Base-by-base conservation (phyloP, 2,329 filamentous ascomycete species). In the Thielaviopsis populi region DNA sequence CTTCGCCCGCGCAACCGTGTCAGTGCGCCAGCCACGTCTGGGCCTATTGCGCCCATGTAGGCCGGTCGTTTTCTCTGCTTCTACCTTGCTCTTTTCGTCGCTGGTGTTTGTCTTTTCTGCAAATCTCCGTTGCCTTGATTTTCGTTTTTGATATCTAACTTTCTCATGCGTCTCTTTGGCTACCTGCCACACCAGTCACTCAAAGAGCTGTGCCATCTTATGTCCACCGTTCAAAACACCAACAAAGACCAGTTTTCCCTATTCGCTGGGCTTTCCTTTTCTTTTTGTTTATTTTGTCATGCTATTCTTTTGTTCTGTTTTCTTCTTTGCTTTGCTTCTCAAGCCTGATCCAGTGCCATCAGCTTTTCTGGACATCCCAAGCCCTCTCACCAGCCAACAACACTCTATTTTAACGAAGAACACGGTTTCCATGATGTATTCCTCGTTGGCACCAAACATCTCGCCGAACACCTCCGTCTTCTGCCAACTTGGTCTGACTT, bases 1-100 rank as follows among this genome's bases (percentile, higher is more conserved):
- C 74, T 78, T 41, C 73, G 78, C 30, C 78, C 78, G 6, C 72
- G 71, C 67, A 73, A 68, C 61, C 74, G 76, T 53, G 69, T 72
- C 41, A 77, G 76, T 66, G 70, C 64, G 10, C 62, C 64, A 48
- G 59, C 65, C 15, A 59, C 65, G n/a, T 60, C 61, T 10, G 56
- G 63, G 24, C 63, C 64, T 7, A 61, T 66, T 42, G 24, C 63
- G 42, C 63, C 64, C 13, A 67, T 67, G 63, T 67, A 62, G 65
- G 24, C 17, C 24, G 3, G 43, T 13, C 2, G 1, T 43, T 50
- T 50, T 27, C 22, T 2, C 17, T 11, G 30, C 27, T 56, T 19
- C 3, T n/a, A 1, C 19, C 11, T 33, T 33, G 15, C n/a, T 13
- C n/a, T 19, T 22, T 19, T 3, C 13, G 19, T 48, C 46, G 10